Percentiles rank a stretch among this genome's conserved stretches.
phyloP scores from a whole-genome alignment of 352 stramenopile genomes.

The Globisporangium polare region DNA sequence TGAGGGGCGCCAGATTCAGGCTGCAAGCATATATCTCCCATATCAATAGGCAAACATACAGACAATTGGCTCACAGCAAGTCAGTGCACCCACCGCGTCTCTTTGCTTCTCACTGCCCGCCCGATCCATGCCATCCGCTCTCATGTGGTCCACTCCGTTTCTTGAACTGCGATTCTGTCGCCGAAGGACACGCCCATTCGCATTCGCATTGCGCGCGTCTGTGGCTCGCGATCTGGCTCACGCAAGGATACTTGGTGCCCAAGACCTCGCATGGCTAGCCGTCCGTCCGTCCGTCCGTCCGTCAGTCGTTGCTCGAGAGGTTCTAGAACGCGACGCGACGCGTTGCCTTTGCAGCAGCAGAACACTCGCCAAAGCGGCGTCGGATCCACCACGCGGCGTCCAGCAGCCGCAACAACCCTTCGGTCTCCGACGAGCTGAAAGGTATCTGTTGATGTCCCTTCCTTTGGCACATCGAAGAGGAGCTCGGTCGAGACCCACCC shows the following conservation, averaged over 20 bases:
- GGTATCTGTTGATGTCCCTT: too few species aligned
- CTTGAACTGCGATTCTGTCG: background rate
- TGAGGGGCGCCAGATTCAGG: too few species aligned
- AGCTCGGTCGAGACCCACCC: too few species aligned
- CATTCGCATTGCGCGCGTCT: constrained; percentile 1
- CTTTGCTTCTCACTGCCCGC: background rate
- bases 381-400: background rate
- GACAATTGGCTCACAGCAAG: background rate
- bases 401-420: background rate
- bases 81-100: background rate
- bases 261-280: too few species aligned
- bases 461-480: too few species aligned
- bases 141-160: background rate
- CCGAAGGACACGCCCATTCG: background rate
- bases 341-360: background rate
- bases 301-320: background rate
- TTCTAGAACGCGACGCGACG: background rate
- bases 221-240: background rate
- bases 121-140: background rate
- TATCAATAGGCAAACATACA: too few species aligned
- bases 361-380: background rate
- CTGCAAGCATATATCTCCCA: too few species aligned
- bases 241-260: too few species aligned
- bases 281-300: too few species aligned
- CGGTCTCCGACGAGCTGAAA: background rate